phyloP scores from a whole-genome alignment of 23 red algal genomes.

The Gracilaria domingensis region DNA sequence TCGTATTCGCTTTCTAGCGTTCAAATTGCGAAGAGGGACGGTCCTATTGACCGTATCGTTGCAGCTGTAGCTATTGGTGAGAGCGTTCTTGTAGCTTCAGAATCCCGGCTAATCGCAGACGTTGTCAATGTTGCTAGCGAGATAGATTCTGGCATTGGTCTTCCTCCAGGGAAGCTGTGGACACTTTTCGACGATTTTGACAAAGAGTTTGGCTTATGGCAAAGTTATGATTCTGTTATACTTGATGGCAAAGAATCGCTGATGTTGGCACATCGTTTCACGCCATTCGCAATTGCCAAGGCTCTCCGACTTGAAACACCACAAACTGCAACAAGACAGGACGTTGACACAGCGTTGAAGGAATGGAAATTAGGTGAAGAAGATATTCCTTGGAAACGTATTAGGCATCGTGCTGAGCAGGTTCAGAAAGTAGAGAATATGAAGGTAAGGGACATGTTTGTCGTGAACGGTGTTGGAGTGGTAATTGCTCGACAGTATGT shows the following conservation, averaged over 20 bases:
- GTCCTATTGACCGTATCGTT: constrained; percentile 50
- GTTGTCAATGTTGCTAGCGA: constrained; percentile 48
- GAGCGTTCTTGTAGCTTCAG: constrained; percentile 50
- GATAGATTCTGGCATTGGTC: constrained; percentile 58
- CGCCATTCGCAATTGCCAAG: constrained; percentile 48
- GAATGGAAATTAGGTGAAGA: constrained; percentile 23
- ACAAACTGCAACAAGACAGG: constrained; percentile 15
- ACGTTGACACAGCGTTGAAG: not conserved
- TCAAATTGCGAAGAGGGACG: constrained; percentile 54
- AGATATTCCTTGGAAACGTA: constrained; percentile 42
- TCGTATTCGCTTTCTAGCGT: constrained; percentile 31
- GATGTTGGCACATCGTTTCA: constrained; percentile 65
- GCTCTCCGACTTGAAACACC: constrained; percentile 41
- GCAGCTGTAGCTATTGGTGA: constrained; percentile 48
- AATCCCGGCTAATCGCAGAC: constrained; percentile 41
- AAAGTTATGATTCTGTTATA: constrained; percentile 24
- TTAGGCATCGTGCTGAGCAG: constrained; percentile 51
- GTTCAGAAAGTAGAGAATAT: constrained; percentile 46
- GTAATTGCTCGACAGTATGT: constrained; percentile 34
- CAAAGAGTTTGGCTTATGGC: constrained; percentile 41
- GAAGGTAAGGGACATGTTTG: constrained; percentile 35
- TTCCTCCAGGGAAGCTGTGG: constrained; percentile 44
- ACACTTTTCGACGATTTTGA: constrained; percentile 59
- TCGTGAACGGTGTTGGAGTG: constrained; percentile 29
- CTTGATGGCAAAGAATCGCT: constrained; percentile 23